phyloP scores from a whole-genome alignment of 306 rosid species.

The Castanea mollissima region DNA sequence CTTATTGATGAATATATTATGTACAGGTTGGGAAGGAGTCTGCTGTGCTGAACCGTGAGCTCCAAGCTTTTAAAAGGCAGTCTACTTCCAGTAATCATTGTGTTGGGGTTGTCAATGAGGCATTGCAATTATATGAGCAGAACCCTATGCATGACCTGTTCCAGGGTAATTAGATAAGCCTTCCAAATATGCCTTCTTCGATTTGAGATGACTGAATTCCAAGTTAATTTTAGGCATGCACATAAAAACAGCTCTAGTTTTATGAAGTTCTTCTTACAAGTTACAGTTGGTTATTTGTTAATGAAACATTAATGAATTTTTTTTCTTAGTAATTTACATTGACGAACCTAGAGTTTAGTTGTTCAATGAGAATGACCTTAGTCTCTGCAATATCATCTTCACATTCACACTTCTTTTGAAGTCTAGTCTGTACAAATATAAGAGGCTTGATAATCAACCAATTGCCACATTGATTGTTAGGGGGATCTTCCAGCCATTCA shows the following conservation, averaged over 20 bases:
- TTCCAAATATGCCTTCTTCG: background rate
- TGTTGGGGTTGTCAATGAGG: slow-evolving; percentile 54
- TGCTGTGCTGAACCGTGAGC: slow-evolving; percentile 57
- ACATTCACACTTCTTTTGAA: background rate
- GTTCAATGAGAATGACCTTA: background rate
- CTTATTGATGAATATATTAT: slow-evolving; percentile 6
- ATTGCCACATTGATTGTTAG: background rate
- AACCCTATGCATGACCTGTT: slow-evolving; percentile 42
- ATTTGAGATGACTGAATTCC: background rate
- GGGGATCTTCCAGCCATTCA: background rate
- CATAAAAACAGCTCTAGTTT: no score
- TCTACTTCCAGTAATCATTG: slow-evolving; percentile 28
- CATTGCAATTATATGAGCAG: slow-evolving; percentile 33
- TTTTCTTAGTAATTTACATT: background rate
- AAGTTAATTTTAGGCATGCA: background rate
- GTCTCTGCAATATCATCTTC: background rate
- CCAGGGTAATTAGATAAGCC: slow-evolving; percentile 52
- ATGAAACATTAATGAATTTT: background rate
- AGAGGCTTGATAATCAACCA: background rate
- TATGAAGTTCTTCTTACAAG: no score
- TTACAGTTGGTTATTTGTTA: background rate
- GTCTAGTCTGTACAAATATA: background rate
- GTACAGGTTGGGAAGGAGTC: slow-evolving; percentile 68
- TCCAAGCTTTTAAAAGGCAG: slow-evolving; percentile 56
- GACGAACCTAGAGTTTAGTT: background rate